Base-by-base conservation (phyloP, 2,329 filamentous ascomycete species). In the Monilinia fructicola region DNA sequence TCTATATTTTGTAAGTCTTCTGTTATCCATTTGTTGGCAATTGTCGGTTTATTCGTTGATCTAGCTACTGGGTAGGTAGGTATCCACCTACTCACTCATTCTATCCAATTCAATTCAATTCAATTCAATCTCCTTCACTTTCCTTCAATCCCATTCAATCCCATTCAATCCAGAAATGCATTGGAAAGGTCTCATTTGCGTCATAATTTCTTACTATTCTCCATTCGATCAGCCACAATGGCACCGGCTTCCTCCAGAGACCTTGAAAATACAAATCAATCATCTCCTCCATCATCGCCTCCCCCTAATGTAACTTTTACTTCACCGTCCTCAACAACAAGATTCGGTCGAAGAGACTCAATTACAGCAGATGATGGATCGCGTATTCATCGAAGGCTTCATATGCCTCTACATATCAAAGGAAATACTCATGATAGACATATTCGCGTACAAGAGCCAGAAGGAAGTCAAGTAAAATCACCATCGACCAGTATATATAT, bases 401-500 rank as follows among this genome's bases (percentile, higher is more conserved):
- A 64, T 31, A 64, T 14, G 63, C 59, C 40, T 50, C 38, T 55
- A 3, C 42, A 66, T 40, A 16, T 42, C 7, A 28, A 26, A 69
- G 67, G 50, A 53, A 67, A 63, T 67, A 68, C 21, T 56, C 63
- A 26, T 63, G 56, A 40, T 28, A 75, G 69, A 64, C 74, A 75
- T 63, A 71, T 76, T 38, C 71, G 71, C 12, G 69, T 75, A 23
- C 68, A 70, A 54, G 69, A 71, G 23, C 71, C 72, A 4, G 65
- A 62, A 38, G 69, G 69, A 31, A 69, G 67, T 44, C 63, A 69
- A 16, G 28, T 53, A 26, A 70, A 64, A 64, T 70, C 71, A 23
- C 65, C 71, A 12, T 66, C 70, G 23, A 71, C 74, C 1, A 75
- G 74, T 58, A 75, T 77, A 14, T 77, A 77, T 52, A 71, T 74